Percentiles rank a stretch among this genome's conserved stretches.
Conservation (phyloP, 768 basidiomycete species). For the Termitomyces sp. region DNA sequence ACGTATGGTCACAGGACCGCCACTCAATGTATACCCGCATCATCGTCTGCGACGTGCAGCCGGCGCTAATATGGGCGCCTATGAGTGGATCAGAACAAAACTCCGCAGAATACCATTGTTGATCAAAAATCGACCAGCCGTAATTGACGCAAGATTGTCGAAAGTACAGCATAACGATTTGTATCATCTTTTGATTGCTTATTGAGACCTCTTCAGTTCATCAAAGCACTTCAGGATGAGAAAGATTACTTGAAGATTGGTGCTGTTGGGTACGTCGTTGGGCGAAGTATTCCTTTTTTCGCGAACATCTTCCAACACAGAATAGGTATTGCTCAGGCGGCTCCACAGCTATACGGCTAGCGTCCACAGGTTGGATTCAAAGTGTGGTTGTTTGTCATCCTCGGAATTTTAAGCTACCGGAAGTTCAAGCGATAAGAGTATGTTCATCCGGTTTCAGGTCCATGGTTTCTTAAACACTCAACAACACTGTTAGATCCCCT, state of each 20-base stretch:
- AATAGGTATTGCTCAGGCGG: slow-evolving; percentile 46
- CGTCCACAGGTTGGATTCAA: slow-evolving; percentile 31
- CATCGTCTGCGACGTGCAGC: slow-evolving; percentile 25
- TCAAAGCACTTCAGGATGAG: slow-evolving; percentile 31
- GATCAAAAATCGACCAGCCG: slow-evolving; percentile 30
- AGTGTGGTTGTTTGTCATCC: slow-evolving; percentile 43
- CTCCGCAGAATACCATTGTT: slow-evolving; percentile 24
- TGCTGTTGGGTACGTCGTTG: slow-evolving; percentile 34
- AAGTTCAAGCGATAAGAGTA: slow-evolving; percentile 34
- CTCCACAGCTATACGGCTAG: slow-evolving; percentile 33
- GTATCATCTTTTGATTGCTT: slow-evolving; percentile 2
- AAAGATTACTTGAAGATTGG: slow-evolving; percentile 43
- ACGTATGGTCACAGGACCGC: background rate
- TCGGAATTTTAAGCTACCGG: slow-evolving; percentile 27
- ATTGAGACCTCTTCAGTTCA: slow-evolving; percentile 27
- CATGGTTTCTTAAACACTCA: no score
- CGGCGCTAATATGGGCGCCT: slow-evolving; percentile 28
- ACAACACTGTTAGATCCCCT: slow-evolving; percentile 22
- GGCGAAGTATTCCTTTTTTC: background rate
- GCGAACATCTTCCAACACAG: background rate
- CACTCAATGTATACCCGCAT: background rate
- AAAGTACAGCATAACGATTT: slow-evolving; percentile 23
- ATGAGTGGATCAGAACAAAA: slow-evolving; percentile 26
- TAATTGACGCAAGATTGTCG: slow-evolving; percentile 27
- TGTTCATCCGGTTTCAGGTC: slow-evolving; percentile 4